A percentile compares a stretch with the other conserved stretches of the same genome.
Evolutionary conservation across 176 grass and related monocot genomes (phyloP).

Genomic region (Carex kokanica): DNA sequence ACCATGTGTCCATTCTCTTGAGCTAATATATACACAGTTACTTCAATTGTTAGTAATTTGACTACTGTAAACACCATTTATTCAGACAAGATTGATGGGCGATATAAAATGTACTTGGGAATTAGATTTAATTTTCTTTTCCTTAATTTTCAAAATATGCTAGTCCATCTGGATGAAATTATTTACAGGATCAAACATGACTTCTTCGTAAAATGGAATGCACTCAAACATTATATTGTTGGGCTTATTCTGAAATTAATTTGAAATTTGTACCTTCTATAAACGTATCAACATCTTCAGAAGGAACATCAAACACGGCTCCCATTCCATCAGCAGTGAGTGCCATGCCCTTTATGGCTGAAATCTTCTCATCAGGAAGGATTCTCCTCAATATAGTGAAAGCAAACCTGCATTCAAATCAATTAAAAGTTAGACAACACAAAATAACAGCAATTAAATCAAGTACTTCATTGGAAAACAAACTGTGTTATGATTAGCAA

Average conservation of each 20-base stretch:
- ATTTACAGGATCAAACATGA: background rate
- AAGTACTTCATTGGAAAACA: background rate
- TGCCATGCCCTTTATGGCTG: slow-evolving; percentile 58
- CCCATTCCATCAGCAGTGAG: slow-evolving; percentile 72
- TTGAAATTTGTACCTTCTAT: slow-evolving; percentile 52
- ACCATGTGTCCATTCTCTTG: slow-evolving; percentile 54
- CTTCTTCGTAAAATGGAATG: background rate
- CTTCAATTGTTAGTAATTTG: background rate
- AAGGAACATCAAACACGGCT: slow-evolving; percentile 94
- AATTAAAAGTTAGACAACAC: background rate
- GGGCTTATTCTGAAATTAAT: background rate
- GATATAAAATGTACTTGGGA: background rate
- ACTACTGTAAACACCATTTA: background rate
- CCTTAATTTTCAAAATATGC: background rate
- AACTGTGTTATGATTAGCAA: too few species aligned
- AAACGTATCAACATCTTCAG: slow-evolving; percentile 62
- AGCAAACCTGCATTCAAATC: slow-evolving; percentile 50
- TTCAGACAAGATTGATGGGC: background rate
- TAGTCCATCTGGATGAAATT: background rate
- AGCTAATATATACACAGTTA: slow-evolving; percentile 26
- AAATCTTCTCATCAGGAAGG: slow-evolving; percentile 75
- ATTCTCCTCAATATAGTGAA: slow-evolving; percentile 75
- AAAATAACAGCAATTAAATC: background rate
- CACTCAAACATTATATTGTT: background rate
- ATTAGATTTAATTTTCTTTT: slow-evolving; percentile 8